A percentile compares a stretch with the other conserved stretches of the same genome.
Conservation (phyloP, 495 filamentous ascomycete genomes). For the Cairneyella variabilis region DNA sequence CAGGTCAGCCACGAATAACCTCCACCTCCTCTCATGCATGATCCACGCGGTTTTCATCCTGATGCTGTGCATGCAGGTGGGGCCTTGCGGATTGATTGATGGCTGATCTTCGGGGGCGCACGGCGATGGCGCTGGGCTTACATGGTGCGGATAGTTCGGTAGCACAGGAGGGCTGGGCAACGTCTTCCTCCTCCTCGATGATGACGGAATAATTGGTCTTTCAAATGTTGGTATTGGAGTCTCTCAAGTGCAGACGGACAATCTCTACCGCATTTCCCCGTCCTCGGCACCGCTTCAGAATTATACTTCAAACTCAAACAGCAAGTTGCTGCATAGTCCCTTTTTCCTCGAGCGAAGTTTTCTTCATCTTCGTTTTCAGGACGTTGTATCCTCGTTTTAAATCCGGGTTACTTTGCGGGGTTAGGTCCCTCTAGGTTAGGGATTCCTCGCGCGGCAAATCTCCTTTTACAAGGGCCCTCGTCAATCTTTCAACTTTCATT, state of each 20-base stretch:
- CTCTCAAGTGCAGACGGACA: background rate
- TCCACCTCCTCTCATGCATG: background rate
- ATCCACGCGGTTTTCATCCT: background rate
- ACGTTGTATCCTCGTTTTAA: background rate
- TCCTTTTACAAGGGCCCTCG: background rate
- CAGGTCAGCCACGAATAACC: background rate
- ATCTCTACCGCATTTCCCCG: too few relatives aligned
- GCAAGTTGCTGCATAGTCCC: background rate
- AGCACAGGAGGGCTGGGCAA: background rate
- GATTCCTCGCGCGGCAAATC: slow-evolving; percentile 2
- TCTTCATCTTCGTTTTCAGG: background rate
- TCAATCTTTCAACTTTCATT: slow-evolving; percentile 5
- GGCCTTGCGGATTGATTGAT: background rate
- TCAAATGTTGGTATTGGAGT: background rate
- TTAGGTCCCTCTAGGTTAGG: background rate
- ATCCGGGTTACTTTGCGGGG: background rate
- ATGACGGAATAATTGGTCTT: background rate
- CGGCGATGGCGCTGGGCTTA: background rate
- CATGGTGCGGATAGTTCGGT: slow-evolving; percentile 12
- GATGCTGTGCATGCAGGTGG: background rate
- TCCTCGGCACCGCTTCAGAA: too few relatives aligned
- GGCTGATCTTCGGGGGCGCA: slow-evolving; percentile 3
- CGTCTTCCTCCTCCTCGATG: background rate
- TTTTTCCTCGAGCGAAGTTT: background rate
- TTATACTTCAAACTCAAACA: background rate